Percentiles rank a stretch among this genome's conserved stretches.
phyloP scores from a whole-genome alignment of 805 yeast species.

The Priceomyces castillae region DNA sequence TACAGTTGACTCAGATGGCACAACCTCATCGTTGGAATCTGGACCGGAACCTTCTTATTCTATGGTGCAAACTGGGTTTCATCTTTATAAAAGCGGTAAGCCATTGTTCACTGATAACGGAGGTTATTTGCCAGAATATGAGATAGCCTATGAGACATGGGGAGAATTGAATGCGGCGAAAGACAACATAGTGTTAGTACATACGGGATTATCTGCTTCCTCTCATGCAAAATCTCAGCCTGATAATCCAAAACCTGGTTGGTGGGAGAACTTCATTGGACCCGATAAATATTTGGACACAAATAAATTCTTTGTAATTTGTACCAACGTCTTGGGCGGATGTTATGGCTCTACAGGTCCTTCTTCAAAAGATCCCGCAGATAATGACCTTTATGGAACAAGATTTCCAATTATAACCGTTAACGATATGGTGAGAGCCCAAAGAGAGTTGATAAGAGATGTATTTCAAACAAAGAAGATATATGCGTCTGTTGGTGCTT shows the following conservation, averaged over 20 bases:
- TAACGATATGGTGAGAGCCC: slow-evolving; percentile 90
- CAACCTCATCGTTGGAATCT: slow-evolving; percentile 44
- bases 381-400: slow-evolving; percentile 69
- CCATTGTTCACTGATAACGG: slow-evolving; percentile 82
- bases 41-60: slow-evolving; percentile 90
- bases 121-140: slow-evolving; percentile 66
- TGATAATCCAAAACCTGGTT: slow-evolving; percentile 69
- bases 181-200: slow-evolving; percentile 75
- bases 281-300: slow-evolving; percentile 81
- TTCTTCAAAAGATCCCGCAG: slow-evolving; percentile 71
- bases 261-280: slow-evolving; percentile 97
- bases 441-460: slow-evolving; percentile 61
- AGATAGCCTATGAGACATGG: slow-evolving; percentile 94
- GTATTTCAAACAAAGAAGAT: slow-evolving; percentile 62
- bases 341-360: slow-evolving; percentile 97
- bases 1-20: slow-evolving; percentile 12
- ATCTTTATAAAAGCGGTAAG: slow-evolving; percentile 49
- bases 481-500: slow-evolving; percentile 82
- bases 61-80: slow-evolving; percentile 63
- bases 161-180: slow-evolving; percentile 62
- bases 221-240: slow-evolving; percentile 87
- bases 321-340: slow-evolving; percentile 92
- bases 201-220: slow-evolving; percentile 90
- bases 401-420: slow-evolving; percentile 82
- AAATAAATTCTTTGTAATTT: slow-evolving; percentile 72